Evolutionary conservation across 2,329 filamentous ascomycete genomes (phyloP).

Genomic region (Canariomyces notabilis): DNA sequence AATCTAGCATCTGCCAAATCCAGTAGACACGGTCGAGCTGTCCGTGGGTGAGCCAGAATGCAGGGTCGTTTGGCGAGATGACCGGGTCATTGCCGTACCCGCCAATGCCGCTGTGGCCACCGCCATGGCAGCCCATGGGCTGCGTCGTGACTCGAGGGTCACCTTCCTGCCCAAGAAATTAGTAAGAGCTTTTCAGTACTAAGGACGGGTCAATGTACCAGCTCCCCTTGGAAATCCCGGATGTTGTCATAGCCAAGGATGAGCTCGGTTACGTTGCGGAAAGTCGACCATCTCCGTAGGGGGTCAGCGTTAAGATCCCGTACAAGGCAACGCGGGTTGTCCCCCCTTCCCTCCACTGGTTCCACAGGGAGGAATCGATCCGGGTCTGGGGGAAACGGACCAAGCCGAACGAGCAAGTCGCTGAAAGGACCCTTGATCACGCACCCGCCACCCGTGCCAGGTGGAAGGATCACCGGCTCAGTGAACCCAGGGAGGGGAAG

Average conservation of each 20-base stretch:
- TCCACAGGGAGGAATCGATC: constrained; percentile 16
- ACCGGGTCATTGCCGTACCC: constrained; percentile 23
- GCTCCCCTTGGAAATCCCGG: constrained; percentile 35
- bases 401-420: constrained; percentile 37
- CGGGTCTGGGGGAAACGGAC: constrained; percentile 28
- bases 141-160: constrained; percentile 19
- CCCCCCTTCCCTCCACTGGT: constrained; percentile 8
- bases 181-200: not conserved
- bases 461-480: constrained; percentile 1
- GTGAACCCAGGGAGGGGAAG: not conserved
- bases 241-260: constrained; percentile 34
- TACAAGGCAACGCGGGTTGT: constrained; percentile 40
- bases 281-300: constrained; percentile 25
- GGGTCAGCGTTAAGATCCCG: constrained; percentile 36
- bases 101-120: constrained; percentile 33
- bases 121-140: constrained; percentile 31
- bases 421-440: constrained; percentile 42
- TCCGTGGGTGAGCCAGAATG: constrained; percentile 22
- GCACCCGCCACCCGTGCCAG: constrained; percentile 45
- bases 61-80: constrained; percentile 20
- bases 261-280: constrained; percentile 33
- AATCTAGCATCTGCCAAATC: constrained; percentile 27
- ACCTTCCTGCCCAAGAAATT: not conserved
- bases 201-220: constrained; percentile 33
- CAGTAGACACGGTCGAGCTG: constrained; percentile 23